Percentiles rank a stretch among this genome's conserved stretches.
phyloP scores from a whole-genome alignment of 2,329 filamentous ascomycete genomes.

The Fusarium falciforme region DNA sequence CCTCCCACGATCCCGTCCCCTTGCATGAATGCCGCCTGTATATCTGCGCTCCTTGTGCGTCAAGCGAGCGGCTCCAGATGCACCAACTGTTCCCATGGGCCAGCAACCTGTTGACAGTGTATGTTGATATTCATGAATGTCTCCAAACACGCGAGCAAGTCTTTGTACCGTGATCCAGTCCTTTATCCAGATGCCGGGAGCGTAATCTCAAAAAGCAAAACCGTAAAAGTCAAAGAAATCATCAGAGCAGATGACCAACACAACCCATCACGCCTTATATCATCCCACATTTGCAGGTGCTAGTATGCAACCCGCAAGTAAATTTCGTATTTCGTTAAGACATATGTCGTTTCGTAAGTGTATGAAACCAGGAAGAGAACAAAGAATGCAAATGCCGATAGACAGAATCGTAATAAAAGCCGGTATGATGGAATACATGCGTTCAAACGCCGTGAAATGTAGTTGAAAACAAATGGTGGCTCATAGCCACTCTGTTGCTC shows the following conservation, averaged over 20 bases:
- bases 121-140: conserved; percentile 1
- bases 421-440: conserved; percentile 42
- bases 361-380: conserved; percentile 41
- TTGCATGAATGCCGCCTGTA: conserved; percentile 38
- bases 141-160: conserved; percentile 34
- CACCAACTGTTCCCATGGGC: conserved; percentile 15
- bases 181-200: conserved; percentile 33
- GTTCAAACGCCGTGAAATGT: conserved; percentile 43
- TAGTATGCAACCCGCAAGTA: conserved; percentile 36
- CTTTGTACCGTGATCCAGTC: conserved; percentile 33
- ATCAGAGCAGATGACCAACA: conserved; percentile 27
- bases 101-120: conserved; percentile 14
- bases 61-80: conserved; percentile 35
- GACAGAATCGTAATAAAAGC: conserved; percentile 26
- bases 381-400: conserved; percentile 35
- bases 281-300: conserved; percentile 42
- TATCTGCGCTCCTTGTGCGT: conserved; percentile 37
- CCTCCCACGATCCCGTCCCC: conserved; percentile 33
- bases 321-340: conserved; percentile 50
- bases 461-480: conserved; percentile 20
- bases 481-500: background rate
- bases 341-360: conserved; percentile 47
- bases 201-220: conserved; percentile 24
- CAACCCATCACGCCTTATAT: conserved; percentile 38
- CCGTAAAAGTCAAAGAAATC: conserved; percentile 10